phyloP scores from a whole-genome alignment of 345 rosid genomes.

The Acer campestre region DNA sequence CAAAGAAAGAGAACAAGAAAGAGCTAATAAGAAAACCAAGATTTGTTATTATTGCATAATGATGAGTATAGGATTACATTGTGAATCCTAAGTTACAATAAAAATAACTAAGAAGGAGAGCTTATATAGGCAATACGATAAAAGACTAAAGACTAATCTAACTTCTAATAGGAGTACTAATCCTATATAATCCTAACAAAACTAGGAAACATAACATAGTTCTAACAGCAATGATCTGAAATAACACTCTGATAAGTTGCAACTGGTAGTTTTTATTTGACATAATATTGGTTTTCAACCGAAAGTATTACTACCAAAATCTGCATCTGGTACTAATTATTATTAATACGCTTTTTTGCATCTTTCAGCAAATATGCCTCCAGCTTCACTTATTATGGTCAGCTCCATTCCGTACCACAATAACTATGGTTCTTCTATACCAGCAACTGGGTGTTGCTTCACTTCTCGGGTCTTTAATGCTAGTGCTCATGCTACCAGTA shows the following conservation, averaged over 20 bases:
- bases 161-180: too few relatives aligned
- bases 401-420: slow-evolving; percentile 85
- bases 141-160: too few relatives aligned
- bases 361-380: slow-evolving; percentile 75
- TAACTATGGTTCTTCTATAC: slow-evolving; percentile 85
- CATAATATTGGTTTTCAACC: background rate
- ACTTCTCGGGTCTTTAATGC: slow-evolving; percentile 75
- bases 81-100: too few relatives aligned
- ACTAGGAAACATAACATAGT: too few relatives aligned
- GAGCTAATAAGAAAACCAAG: too few relatives aligned
- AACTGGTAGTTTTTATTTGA: background rate
- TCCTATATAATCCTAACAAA: too few relatives aligned
- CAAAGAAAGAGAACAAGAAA: too few relatives aligned
- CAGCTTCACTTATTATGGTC: slow-evolving; percentile 94
- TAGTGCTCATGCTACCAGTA: slow-evolving; percentile 78
- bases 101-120: too few relatives aligned
- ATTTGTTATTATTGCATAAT: too few relatives aligned
- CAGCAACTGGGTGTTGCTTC: slow-evolving; percentile 92
- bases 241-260: background rate
- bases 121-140: too few relatives aligned
- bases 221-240: background rate
- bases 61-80: too few relatives aligned
- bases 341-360: slow-evolving; percentile 12
- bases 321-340: background rate
- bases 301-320: slow-evolving; percentile 1